Conservation (phyloP, 2,329 filamentous ascomycete genomes). For the Apiospora aurea region DNA sequence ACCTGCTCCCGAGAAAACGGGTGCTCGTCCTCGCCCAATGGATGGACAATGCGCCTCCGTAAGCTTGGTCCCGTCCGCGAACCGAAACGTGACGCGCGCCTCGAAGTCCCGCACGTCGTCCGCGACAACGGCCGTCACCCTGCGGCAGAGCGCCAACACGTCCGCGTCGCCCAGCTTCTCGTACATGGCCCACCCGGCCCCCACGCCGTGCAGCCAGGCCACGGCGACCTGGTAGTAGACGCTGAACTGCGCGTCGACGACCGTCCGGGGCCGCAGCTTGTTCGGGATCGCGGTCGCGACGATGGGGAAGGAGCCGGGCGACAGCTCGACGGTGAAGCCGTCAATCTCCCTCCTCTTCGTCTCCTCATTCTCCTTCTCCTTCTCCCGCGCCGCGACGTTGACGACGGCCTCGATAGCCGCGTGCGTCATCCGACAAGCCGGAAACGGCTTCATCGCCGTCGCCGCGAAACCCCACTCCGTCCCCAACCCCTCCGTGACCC, state of each 20-base stretch:
- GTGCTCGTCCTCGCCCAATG: slow-evolving; percentile 35
- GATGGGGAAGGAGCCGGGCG: slow-evolving; percentile 34
- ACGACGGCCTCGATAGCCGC: slow-evolving; percentile 38
- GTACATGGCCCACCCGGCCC: slow-evolving; percentile 37
- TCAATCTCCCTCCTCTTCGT: slow-evolving; percentile 28
- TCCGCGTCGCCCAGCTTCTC: slow-evolving; percentile 34
- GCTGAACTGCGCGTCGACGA: slow-evolving; percentile 41
- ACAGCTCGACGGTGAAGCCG: slow-evolving; percentile 33
- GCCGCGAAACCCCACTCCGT: slow-evolving; percentile 34
- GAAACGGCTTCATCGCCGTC: slow-evolving; percentile 39
- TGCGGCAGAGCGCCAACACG: slow-evolving; percentile 33
- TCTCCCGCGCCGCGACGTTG: slow-evolving; percentile 26
- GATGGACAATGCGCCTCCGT: slow-evolving; percentile 30
- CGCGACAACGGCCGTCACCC: slow-evolving; percentile 31
- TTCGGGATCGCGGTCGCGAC: slow-evolving; percentile 35
- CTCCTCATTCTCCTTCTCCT: neutral
- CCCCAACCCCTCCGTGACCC: slow-evolving; percentile 32
- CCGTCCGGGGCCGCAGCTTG: slow-evolving; percentile 35
- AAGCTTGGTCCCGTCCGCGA: slow-evolving; percentile 30
- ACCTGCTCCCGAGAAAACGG: slow-evolving; percentile 34
- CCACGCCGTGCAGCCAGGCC: slow-evolving; percentile 36
- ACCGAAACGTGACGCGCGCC: slow-evolving; percentile 29
- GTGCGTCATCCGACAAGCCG: slow-evolving; percentile 39
- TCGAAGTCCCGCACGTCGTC: slow-evolving; percentile 31
- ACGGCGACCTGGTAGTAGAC: slow-evolving; percentile 41